These are phyloP conservation scores for Colletotrichum sp. DNA, from an alignment of 2,329 filamentous ascomycete species.

Conservation along the genomic window DNA sequence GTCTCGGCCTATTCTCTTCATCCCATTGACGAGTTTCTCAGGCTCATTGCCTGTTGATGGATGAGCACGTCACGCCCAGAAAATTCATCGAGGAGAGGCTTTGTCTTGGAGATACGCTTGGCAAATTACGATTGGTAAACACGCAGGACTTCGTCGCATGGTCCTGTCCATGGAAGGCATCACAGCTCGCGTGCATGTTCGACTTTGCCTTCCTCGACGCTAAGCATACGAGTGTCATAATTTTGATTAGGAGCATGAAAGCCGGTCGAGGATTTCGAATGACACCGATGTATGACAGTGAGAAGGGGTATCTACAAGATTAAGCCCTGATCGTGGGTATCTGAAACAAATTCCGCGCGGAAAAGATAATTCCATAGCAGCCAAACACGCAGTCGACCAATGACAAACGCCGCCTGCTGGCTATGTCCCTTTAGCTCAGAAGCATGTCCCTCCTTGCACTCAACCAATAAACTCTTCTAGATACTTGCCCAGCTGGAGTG, in stretches of 20 bases:
- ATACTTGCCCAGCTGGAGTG: neutral
- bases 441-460: neutral
- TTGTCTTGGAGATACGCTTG: no score
- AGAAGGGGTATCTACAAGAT: neutral
- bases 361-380: neutral
- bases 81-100: no score
- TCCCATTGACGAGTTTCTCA: neutral
- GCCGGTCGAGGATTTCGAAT: neutral
- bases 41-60: neutral
- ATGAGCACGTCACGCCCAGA: neutral
- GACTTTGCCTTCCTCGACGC: neutral
- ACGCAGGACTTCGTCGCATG: neutral
- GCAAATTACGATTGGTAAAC: neutral
- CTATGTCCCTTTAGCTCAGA: neutral
- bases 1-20: neutral
- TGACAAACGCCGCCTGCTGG: neutral
- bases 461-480: neutral
- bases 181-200: neutral
- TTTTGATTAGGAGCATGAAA: neutral
- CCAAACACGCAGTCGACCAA: neutral
- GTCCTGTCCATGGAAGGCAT: neutral
- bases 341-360: neutral
- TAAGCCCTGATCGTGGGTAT: neutral
- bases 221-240: neutral
- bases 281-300: neutral